Evolutionary conservation across 768 basidiomycete genomes (phyloP).

Genomic region (Auriscalpium microsporum): DNA sequence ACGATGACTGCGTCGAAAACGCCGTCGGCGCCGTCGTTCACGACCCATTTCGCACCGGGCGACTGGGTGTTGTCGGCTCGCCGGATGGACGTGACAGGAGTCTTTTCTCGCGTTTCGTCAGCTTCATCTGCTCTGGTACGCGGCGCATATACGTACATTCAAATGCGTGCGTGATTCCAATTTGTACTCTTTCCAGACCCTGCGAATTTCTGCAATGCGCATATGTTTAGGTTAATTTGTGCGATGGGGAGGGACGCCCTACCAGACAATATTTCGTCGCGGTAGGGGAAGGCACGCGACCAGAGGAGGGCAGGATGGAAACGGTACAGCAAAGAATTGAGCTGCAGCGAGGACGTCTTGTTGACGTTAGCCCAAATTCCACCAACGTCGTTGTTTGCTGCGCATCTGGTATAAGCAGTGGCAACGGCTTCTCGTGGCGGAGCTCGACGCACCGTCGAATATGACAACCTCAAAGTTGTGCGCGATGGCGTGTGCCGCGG

Average conservation of each 20-base stretch:
- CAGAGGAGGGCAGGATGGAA: constrained; percentile 41
- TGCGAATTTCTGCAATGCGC: constrained; percentile 25
- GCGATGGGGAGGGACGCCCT: neutral
- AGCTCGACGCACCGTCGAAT: constrained; percentile 28
- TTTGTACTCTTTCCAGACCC: constrained; percentile 42
- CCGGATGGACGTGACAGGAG: neutral
- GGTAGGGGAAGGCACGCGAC: constrained; percentile 34
- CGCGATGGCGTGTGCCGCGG: constrained; percentile 41
- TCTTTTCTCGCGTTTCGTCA: constrained; percentile 4
- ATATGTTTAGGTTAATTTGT: neutral
- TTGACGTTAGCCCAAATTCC: constrained; percentile 48
- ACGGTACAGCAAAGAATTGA: constrained; percentile 43
- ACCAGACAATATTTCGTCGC: constrained; percentile 45
- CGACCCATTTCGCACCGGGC: constrained; percentile 30
- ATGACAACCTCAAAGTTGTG: constrained; percentile 48
- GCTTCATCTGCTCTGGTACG: constrained; percentile 21
- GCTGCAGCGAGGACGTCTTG: constrained; percentile 40
- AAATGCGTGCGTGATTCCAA: constrained; percentile 39
- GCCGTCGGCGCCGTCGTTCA: constrained; percentile 40
- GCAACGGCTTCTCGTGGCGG: too few species aligned
- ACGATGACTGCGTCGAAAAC: constrained; percentile 44
- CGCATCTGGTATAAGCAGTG: too few species aligned
- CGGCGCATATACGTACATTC: constrained; percentile 32
- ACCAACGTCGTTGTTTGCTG: constrained; percentile 27
- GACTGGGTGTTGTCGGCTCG: neutral